phyloP scores from a whole-genome alignment of 192 early-diverging fungal species.

The Phycomyces nitens region DNA sequence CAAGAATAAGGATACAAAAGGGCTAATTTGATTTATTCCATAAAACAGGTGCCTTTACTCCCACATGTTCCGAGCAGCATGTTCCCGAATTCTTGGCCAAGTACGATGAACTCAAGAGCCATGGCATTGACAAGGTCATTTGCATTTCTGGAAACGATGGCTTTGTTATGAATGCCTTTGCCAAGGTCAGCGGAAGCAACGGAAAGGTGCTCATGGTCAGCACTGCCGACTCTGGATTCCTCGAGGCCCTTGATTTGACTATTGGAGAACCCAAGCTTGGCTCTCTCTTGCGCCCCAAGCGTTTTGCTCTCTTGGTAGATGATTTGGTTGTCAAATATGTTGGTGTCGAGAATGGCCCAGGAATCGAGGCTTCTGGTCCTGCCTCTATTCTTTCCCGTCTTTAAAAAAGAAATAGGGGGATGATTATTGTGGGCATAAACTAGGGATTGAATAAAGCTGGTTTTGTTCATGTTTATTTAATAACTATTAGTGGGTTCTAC shows the following conservation, averaged over 20 bases:
- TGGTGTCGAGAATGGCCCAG: slow-evolving; percentile 41
- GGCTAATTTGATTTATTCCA: slow-evolving; percentile 9
- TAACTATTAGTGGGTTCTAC: background rate
- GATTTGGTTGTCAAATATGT: slow-evolving; percentile 50
- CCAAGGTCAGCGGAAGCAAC: slow-evolving; percentile 42
- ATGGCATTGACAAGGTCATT: slow-evolving; percentile 51
- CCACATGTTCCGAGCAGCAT: slow-evolving; percentile 53
- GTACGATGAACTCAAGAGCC: slow-evolving; percentile 41
- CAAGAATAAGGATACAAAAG: no score
- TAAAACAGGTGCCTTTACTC: slow-evolving; percentile 60
- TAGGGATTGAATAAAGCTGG: no score
- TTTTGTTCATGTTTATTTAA: background rate
- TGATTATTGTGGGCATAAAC: no score
- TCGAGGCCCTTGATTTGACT: slow-evolving; percentile 40
- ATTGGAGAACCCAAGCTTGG: slow-evolving; percentile 55
- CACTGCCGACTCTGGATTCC: slow-evolving; percentile 53
- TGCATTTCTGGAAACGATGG: slow-evolving; percentile 50
- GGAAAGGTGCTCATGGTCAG: slow-evolving; percentile 44
- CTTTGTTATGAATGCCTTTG: slow-evolving; percentile 60
- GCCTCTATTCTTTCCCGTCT: slow-evolving; percentile 17
- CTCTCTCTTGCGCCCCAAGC: slow-evolving; percentile 49
- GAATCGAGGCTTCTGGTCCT: slow-evolving; percentile 10
- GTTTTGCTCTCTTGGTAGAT: slow-evolving; percentile 54
- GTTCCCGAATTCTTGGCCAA: slow-evolving; percentile 50
- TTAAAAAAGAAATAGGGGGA: background rate